Percentiles rank a stretch among this genome's conserved stretches.
phyloP scores from a whole-genome alignment of 106 monocot species.

The Dioscorea alata region DNA sequence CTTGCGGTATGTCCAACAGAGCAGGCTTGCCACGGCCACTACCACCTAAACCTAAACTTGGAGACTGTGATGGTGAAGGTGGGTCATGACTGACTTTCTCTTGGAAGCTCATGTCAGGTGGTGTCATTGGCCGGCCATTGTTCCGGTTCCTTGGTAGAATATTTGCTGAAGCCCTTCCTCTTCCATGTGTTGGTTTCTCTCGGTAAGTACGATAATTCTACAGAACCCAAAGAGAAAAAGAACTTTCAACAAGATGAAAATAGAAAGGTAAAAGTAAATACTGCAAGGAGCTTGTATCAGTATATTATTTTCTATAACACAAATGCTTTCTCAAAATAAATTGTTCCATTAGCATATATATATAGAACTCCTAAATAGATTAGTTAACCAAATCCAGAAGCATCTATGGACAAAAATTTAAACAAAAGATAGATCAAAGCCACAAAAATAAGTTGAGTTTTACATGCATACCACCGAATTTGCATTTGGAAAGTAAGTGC shows the following conservation, averaged over 20 bases:
- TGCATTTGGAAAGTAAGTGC: constrained; percentile 65
- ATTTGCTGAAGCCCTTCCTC: constrained; percentile 21
- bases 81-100: constrained; percentile 20
- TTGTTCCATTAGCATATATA: neutral
- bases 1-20: constrained; percentile 4
- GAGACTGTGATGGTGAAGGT: constrained; percentile 3
- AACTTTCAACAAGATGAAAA: neutral
- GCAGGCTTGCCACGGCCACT: constrained; percentile 26
- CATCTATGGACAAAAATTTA: neutral
- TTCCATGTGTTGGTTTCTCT: constrained; percentile 33
- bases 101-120: constrained; percentile 9
- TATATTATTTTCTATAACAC: neutral
- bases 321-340: neutral
- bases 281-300: neutral
- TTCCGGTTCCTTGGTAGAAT: constrained; percentile 17
- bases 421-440: neutral
- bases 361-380: neutral
- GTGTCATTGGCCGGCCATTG: constrained; percentile 2
- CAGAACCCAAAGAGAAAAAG: constrained; percentile 5
- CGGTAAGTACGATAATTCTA: constrained; percentile 35
- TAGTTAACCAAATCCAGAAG: neutral
- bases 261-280: neutral
- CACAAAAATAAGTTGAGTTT: constrained; percentile 1
- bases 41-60: constrained; percentile 9
- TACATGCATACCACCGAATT: constrained; percentile 27